Evolutionary conservation across 2,329 filamentous ascomycete species (phyloP).

Genomic region (Dactylellina haptotyla): DNA sequence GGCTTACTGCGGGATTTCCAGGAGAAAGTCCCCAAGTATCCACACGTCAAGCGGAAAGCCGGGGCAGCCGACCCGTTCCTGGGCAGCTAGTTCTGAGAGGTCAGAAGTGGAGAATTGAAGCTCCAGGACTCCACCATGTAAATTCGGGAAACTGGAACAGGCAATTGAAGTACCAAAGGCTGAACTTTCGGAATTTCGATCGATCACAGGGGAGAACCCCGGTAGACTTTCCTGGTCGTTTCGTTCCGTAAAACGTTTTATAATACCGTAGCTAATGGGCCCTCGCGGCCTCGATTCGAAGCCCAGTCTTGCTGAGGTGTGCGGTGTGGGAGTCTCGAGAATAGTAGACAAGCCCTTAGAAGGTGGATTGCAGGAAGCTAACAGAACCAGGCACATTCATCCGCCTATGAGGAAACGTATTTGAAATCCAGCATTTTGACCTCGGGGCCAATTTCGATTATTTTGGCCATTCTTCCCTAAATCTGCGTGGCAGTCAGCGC

Average conservation of each 20-base stretch:
- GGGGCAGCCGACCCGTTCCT: slow-evolving; percentile 49
- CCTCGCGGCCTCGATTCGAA: slow-evolving; percentile 9
- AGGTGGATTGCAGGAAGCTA: no score
- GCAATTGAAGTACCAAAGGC: not conserved
- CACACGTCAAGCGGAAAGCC: slow-evolving; percentile 54
- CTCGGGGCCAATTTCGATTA: no score
- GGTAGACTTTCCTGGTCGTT: not conserved
- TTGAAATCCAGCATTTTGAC: no score
- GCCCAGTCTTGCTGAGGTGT: not conserved
- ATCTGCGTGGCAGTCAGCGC: not conserved
- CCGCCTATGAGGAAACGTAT: no score
- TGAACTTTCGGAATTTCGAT: not conserved
- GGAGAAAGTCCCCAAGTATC: slow-evolving; percentile 29
- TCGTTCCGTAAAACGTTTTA: not conserved
- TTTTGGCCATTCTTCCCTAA: no score
- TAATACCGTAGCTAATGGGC: no score
- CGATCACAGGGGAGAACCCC: not conserved
- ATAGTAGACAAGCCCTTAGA: not conserved
- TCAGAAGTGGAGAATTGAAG: slow-evolving; percentile 42
- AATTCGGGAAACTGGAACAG: no score
- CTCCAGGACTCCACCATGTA: slow-evolving; percentile 29
- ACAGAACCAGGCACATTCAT: not conserved
- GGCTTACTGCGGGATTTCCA: slow-evolving; percentile 52
- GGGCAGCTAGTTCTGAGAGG: slow-evolving; percentile 7
- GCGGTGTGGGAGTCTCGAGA: not conserved